Base-by-base conservation (phyloP, 768 basidiomycete species). In the Pleurotus salmoneostramineus region DNA sequence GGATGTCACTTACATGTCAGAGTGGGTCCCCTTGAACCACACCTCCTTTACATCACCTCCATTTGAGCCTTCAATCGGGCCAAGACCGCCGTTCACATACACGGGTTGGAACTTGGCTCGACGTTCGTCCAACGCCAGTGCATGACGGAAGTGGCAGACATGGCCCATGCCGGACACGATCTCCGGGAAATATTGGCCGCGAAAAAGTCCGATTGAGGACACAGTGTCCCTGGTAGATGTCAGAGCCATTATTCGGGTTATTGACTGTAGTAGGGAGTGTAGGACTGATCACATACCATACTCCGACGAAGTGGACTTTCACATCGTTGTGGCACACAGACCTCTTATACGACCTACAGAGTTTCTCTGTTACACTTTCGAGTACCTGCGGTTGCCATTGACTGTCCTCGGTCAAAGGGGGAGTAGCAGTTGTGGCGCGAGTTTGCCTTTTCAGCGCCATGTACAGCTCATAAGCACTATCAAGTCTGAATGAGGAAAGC, bases 281-380 rank as follows among this genome's bases (percentile, higher is more conserved):
- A n/a, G n/a, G n/a, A n/a, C n/a, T n/a, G n/a, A n/a, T n/a, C n/a
- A 52, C 21, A 32, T 50, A 78, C 79, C 78, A 80, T n/a, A 68
- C 73, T 3, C 78, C 78, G 4, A 79, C 65, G 52, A 80, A 80
- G 63, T 80, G 77, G 1, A 78, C 71, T 32, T 63, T 66, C 35
- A 77, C 71, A 5, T 68, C 58, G 58, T 36, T 57, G 51, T 11
- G 65, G 56, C 15, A 73, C 45, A 37, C 63, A 37, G 64, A 46
- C 1, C 43, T 57, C 59, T 50, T 70, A 51, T 57, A 68, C 14
- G 54, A 63, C 15, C 58, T 54, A 0, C 68, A 63, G 0, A 69
- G 37, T 5, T n/a, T 11, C 47, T 21, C 32, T 31, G 4, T 15
- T 11, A 7, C 11, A 6, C 21, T 27, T 27, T 27, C 21, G 21